Evolutionary conservation across 805 yeast species (phyloP).

Genomic region (Lipomyces lipofer): DNA sequence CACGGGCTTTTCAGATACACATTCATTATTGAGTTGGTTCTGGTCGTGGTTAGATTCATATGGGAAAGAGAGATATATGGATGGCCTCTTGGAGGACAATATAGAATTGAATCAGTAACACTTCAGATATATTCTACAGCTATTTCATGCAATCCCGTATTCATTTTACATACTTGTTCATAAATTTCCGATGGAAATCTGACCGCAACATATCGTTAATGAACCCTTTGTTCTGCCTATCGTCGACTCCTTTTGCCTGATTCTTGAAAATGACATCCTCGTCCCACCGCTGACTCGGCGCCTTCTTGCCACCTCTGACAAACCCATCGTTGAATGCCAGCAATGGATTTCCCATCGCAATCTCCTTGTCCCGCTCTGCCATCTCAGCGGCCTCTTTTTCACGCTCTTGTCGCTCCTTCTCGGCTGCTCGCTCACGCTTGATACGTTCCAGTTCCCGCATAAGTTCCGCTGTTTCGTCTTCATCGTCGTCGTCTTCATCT

Average conservation of each 20-base stretch:
- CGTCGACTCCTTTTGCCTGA: constrained; percentile 38
- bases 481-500: constrained; percentile 36
- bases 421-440: constrained; percentile 38
- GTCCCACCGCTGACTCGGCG: constrained; percentile 38
- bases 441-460: constrained; percentile 41
- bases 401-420: constrained; percentile 31
- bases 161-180: constrained; percentile 40
- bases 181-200: constrained; percentile 42
- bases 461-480: constrained; percentile 40
- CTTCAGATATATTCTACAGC: neutral
- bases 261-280: constrained; percentile 41
- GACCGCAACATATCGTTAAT: constrained; percentile 43
- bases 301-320: constrained; percentile 3
- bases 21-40: no score
- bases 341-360: constrained; percentile 41
- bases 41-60: no score
- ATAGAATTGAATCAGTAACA: no score
- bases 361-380: constrained; percentile 33
- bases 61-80: no score
- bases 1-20: no score
- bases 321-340: constrained; percentile 25
- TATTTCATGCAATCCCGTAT: no score
- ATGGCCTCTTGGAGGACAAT: no score
- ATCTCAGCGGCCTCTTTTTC: constrained; percentile 29
- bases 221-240: constrained; percentile 33